A percentile compares a stretch with the other conserved stretches of the same genome.
These are phyloP conservation scores for Gossypium mustelinum DNA, from an alignment of 345 rosid genomes.

Conservation along the genomic window DNA sequence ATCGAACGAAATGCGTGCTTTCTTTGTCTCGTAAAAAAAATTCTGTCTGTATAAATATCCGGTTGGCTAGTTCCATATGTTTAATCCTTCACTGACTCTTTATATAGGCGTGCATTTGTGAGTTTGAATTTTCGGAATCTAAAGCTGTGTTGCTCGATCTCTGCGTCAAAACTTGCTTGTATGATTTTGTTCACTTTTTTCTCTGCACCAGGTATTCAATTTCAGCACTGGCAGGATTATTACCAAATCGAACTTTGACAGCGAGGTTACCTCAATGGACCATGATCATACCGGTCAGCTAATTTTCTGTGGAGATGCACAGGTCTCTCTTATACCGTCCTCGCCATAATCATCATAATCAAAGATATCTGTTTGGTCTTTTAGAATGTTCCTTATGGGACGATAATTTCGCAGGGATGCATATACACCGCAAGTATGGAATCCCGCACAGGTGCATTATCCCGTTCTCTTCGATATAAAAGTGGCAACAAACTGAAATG, in stretches of 20 bases:
- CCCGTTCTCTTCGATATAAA: slow-evolving; percentile 73
- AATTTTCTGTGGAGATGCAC: slow-evolving; percentile 90
- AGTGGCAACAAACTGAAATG: slow-evolving; percentile 61
- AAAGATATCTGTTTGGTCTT: not conserved
- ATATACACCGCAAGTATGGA: slow-evolving; percentile 75
- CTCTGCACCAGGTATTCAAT: slow-evolving; percentile 66
- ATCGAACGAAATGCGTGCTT: not conserved
- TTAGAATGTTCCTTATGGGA: slow-evolving; percentile 8
- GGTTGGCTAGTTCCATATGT: not conserved
- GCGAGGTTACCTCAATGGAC: slow-evolving; percentile 87
- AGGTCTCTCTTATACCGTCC: slow-evolving; percentile 32
- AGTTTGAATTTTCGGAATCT: not conserved
- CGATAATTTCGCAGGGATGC: slow-evolving; percentile 54
- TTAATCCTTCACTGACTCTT: slow-evolving; percentile 13
- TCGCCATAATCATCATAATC: not conserved
- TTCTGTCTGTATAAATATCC: not conserved
- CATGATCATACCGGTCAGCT: slow-evolving; percentile 97
- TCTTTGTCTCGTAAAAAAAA: not conserved
- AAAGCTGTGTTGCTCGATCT: not conserved
- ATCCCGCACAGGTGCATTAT: slow-evolving; percentile 69
- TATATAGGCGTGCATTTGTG: not conserved
- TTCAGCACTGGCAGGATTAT: slow-evolving; percentile 97
- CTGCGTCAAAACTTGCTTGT: not conserved
- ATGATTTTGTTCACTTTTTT: not conserved
- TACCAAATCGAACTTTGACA: slow-evolving; percentile 47